Base-by-base conservation (phyloP, 2,329 filamentous ascomycete genomes). In the Alternaria angustiovoidea region DNA sequence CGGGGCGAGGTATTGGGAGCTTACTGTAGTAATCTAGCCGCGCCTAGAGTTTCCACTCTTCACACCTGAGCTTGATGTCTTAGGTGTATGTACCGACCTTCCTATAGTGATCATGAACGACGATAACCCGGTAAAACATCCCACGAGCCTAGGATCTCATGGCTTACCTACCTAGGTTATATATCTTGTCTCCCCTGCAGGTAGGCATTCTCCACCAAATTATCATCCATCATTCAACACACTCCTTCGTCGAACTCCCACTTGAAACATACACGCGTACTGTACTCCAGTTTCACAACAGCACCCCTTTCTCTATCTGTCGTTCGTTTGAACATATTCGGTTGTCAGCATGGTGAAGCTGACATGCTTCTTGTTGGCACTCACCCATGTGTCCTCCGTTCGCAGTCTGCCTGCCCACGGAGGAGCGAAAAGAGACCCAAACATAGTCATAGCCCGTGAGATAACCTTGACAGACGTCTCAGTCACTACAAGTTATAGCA, bases 401-500 rank as follows among this genome's bases (percentile, higher is more conserved):
- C 56, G 71, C 49, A 62, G 64, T 22, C 54, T 71, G 24, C 75
- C 76, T 20, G 62, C 72, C 11, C 48, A 44, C 4, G 66, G 67
- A 7, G 65, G 67, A 42, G 22, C 51, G n/a, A 62, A 61, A 54
- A 63, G 59, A 44, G 48, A 63, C 12, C 16, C 54, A 11, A 55
- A 48, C 7, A 41, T 24, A 8, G 18, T 73, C 12, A 62, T 65
- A 11, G 63, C 68, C n/a, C 72, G 73, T 32, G 67, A 58, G 1
- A 67, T 77, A 22, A 68, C 68, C 0, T 32, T 74, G 5, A 68
- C 71, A 1, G 62, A 62, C 16, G 24, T 73, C 7, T 57, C 63
- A 2, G 66, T 70, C 8, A 77, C 75, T 1, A 78, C 72, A 18
- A 76, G 70, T 54, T 78, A 76, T 51, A 75, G 64, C 24, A 72